These are phyloP conservation scores for Herpetospermum pedunculosum DNA, from an alignment of 306 rosid species.

Conservation along the genomic window DNA sequence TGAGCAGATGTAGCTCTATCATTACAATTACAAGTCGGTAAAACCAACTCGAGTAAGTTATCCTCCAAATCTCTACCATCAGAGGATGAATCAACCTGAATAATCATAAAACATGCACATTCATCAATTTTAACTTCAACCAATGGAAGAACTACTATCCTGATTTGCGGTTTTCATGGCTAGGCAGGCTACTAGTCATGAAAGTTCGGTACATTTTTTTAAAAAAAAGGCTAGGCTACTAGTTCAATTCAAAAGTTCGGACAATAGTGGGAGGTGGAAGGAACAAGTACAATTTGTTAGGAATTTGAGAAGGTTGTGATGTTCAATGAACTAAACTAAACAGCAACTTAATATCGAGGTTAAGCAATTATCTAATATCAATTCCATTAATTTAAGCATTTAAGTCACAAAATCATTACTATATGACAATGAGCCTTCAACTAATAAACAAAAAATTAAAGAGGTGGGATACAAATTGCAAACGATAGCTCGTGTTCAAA, in stretches of 20 bases:
- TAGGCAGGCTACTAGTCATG: too few species aligned
- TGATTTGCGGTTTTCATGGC: background rate
- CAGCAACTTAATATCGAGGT: too few species aligned
- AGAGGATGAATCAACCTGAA: conserved; percentile 42
- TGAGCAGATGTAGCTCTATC: conserved; percentile 35
- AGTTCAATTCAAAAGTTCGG: background rate
- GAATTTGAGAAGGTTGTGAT: too few species aligned
- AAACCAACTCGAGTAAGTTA: conserved; percentile 51
- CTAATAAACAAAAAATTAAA: background rate
- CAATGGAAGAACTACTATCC: background rate
- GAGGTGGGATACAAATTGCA: background rate
- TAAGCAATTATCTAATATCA: background rate
- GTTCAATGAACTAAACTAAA: too few species aligned
- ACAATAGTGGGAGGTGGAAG: background rate
- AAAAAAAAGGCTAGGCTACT: conserved; percentile 4
- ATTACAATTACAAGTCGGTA: conserved; percentile 28
- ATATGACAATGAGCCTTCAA: background rate
- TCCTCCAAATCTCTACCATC: conserved; percentile 31
- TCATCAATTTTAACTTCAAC: background rate
- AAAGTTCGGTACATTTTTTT: too few species aligned
- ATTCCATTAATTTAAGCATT: background rate
- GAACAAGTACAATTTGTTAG: background rate
- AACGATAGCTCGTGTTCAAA: background rate
- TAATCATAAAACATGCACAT: conserved; percentile 8
- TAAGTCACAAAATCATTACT: background rate